phyloP scores from a whole-genome alignment of 2,329 filamentous ascomycete species.

The Chaetomium sp. region DNA sequence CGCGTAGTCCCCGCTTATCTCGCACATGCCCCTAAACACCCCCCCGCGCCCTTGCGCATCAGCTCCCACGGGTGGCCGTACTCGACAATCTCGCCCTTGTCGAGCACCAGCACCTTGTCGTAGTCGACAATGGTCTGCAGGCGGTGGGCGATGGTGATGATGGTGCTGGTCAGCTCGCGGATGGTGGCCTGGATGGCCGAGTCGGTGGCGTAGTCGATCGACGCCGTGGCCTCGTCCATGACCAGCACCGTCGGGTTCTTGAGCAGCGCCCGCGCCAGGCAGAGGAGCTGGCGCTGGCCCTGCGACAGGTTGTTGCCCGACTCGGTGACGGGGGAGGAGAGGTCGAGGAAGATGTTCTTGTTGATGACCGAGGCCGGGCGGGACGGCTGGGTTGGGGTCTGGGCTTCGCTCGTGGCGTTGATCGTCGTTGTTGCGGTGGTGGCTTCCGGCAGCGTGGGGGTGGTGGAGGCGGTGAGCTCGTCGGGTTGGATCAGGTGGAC shows the following conservation, averaged over 20 bases:
- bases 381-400: constrained; percentile 1
- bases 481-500: constrained; percentile 80
- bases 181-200: constrained; percentile 96
- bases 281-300: constrained; percentile 91
- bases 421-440: constrained; percentile 20
- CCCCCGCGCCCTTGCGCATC: constrained; percentile 56
- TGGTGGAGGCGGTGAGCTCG: constrained; percentile 45
- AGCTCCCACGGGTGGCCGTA: constrained; percentile 88
- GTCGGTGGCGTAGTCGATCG: constrained; percentile 95
- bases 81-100: constrained; percentile 84
- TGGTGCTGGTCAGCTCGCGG: constrained; percentile 88
- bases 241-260: constrained; percentile 92
- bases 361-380: constrained; percentile 62
- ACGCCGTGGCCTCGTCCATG: constrained; percentile 98
- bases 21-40: constrained; percentile 68
- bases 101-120: constrained; percentile 93
- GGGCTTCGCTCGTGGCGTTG: constrained; percentile 20
- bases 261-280: constrained; percentile 87
- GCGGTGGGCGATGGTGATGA: constrained; percentile 94
- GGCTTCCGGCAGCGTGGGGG: constrained; percentile 30
- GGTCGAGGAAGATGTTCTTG: constrained; percentile 91
- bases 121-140: constrained; percentile 98
- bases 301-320: constrained; percentile 94
- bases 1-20: constrained; percentile 62
- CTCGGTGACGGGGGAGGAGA: constrained; percentile 80